Base-by-base conservation (phyloP, 2,329 filamentous ascomycete species). In the Alternaria triticimaculans region DNA sequence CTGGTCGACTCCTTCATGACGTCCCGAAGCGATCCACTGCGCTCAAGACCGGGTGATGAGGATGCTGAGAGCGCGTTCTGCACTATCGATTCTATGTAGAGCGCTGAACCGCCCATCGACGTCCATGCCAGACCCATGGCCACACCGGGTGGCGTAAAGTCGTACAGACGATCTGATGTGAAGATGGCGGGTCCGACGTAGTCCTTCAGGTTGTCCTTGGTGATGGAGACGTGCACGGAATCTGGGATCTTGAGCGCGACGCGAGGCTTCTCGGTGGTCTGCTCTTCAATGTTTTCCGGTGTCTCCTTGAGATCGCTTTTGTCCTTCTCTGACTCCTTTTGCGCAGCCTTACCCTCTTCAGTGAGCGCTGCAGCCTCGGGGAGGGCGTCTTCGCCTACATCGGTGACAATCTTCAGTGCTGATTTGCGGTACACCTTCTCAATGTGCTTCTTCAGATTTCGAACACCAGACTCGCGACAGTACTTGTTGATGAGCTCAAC, bases 121-220 rank as follows among this genome's bases (percentile, higher is more conserved):
- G 96, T 99, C 96, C 96, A 99, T 8, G 96, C 96, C 56, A 99
- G 87, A 69, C 96, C 96, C 96, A 99, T 98, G 21, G 94, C 92
- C 15, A 99, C 96, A 81, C 96, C 96, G 2, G 96, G 88, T 5
- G 96, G 96, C 63, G 94, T 97, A 51, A 90, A 89, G 74, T 99
- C 96, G 84, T 98, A 99, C 14, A 99, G 86, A 58, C 96, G 90
- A 80, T 99, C 96, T 5, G 96, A 93, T 0, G 94, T 99, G 83
- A 97, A 99, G 58, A 98, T 88, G 1, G 96, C 94, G 2, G 96
- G 94, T 3, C 96, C 96, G 63, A 99, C 95, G 77, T 97, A 99
- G 80, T 99, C 96, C 76, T 96, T 96, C 56, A 99, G 85, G 72
- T 95, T 97, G 59, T 94, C 91, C 80, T 93, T 96, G 79, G 87